Evolutionary conservation across 2,329 filamentous ascomycete genomes (phyloP), one percentile per base, ranked within the genome.

Genomic region (Fusarium paranaense): DNA sequence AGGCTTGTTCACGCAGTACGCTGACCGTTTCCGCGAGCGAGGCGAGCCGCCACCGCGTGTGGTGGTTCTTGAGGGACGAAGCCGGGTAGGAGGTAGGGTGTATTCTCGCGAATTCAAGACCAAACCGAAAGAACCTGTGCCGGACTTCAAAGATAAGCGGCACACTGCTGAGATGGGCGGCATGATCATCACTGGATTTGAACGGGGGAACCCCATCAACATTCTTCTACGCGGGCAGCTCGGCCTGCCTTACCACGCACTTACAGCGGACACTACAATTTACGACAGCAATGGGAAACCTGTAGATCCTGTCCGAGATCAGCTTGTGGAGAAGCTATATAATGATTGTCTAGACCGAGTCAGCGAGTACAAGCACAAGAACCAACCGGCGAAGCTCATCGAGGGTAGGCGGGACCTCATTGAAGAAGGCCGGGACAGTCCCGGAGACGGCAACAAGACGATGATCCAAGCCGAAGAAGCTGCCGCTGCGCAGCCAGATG

Each of bases 161-260:
- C 93, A 93, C 79, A 98, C 95, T 22, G 97, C 95, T 35, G 97
- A 99, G 82, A 97, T 98, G 92, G 97, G 97, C 32, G 97, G 96
- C 64, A 98, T 99, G 88, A 98, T 99, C 69, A 95, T 99, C 70
- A 98, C 97, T 37, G 97, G 97, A 0, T 99, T 98, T 81, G 95
- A 98, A 75, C 91, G 94, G 74, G 97, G 97, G 20, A 99, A 99
- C 78, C 97, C 97, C 6, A 85, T 99, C 76, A 97, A 98, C 80
- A 90, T 95, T 58, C 91, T 99, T 69, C 92, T 99, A 66, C 92
- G 97, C 75, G 95, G 94, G 18, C 97, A 99, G 82, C 88, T 99
- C 58, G 94, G 93, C 30, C 88, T 99, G 22, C 92, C 92, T 18
- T 98, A 97, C 80, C 95, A 98, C 82, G 87, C 93, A 27, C 86